Conservation (phyloP, 495 filamentous ascomycete genomes). For the Coniosporium apollinis region DNA sequence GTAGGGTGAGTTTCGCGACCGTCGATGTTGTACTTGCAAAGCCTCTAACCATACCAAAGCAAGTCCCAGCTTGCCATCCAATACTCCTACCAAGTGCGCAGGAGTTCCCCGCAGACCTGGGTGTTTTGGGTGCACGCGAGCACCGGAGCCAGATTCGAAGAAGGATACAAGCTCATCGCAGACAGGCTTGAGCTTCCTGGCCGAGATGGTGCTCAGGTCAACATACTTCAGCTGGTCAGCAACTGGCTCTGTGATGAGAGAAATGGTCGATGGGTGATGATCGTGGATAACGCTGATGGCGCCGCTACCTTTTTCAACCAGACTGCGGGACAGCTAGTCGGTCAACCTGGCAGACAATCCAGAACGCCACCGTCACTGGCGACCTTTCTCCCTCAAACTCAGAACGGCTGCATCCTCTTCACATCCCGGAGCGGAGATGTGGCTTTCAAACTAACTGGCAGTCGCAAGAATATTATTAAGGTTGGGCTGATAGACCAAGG, state of each 20-base stretch:
- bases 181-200: not conserved
- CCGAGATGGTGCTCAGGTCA: not conserved
- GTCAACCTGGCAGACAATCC: too few species aligned
- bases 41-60: not conserved
- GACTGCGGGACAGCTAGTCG: too few species aligned
- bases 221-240: slow-evolving; percentile 1
- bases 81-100: not conserved
- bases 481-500: not conserved
- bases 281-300: slow-evolving; percentile 9
- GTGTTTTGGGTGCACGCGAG: slow-evolving; percentile 2
- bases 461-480: not conserved
- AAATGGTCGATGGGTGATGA: slow-evolving; percentile 6
- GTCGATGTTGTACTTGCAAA: not conserved
- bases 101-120: not conserved
- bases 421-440: not conserved
- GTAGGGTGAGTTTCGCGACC: slow-evolving; percentile 12
- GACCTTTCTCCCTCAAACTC: not conserved
- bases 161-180: not conserved
- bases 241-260: slow-evolving; percentile 2
- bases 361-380: not conserved
- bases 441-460: not conserved
- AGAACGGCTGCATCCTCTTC: not conserved
- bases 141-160: not conserved
- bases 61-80: slow-evolving; percentile 1
- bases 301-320: slow-evolving; percentile 1